These are phyloP conservation scores for Eucalyptus erythrocorys DNA, from an alignment of 345 rosid genomes.

Conservation along the genomic window DNA sequence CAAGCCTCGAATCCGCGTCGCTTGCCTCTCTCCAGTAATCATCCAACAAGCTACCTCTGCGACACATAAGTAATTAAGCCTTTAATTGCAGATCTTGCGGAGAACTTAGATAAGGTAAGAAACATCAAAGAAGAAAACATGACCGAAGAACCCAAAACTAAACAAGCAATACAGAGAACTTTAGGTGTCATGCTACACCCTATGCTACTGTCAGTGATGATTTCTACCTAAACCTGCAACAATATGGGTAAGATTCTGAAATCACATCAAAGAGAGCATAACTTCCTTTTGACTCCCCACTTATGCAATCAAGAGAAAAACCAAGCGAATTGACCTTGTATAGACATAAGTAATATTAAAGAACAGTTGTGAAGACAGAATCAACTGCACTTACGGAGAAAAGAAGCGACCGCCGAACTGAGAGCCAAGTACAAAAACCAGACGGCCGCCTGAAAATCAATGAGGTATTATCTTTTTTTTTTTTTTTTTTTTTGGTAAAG, in stretches of 20 bases:
- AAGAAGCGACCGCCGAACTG: conserved; percentile 32
- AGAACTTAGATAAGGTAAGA: neutral
- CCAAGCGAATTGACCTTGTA: neutral
- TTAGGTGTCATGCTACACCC: neutral
- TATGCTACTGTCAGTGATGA: neutral
- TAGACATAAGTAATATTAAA: neutral
- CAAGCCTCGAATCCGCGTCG: conserved; percentile 56
- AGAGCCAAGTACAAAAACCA: conserved; percentile 50
- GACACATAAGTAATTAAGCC: neutral
- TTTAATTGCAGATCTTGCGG: neutral
- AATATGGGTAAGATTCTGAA: neutral
- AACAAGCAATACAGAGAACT: neutral
- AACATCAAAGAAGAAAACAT: neutral
- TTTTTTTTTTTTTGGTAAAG: too few relatives aligned
- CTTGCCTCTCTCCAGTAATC: conserved; percentile 84
- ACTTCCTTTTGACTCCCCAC: neutral
- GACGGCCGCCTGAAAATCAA: conserved; percentile 29
- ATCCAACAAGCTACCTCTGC: conserved; percentile 91
- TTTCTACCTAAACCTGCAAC: neutral
- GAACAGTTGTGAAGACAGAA: neutral
- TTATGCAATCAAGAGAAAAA: neutral
- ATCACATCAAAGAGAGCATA: neutral
- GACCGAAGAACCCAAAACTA: neutral
- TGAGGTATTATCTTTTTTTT: neutral
- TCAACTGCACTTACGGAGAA: conserved; percentile 50